Evolutionary conservation across 495 filamentous ascomycete genomes (phyloP), one percentile per base, ranked within the genome.

Genomic region (Penicillium crystallinum): DNA sequence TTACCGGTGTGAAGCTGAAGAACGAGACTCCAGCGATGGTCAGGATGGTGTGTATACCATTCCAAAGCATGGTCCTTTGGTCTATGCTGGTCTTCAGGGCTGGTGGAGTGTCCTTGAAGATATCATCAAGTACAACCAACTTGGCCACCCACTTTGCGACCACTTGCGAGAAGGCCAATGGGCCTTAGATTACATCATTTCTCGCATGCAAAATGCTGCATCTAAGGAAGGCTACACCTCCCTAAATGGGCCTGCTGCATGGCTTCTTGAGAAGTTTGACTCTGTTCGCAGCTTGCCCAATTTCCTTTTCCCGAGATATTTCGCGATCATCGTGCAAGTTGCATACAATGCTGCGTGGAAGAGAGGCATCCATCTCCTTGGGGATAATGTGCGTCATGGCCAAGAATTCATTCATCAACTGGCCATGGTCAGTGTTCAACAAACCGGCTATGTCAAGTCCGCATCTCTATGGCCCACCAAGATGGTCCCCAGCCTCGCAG

Each of bases 41-140:
- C 78, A 82, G 52, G 89, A 97, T 72, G 95, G 95, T 1, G 84
- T 84, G 0, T 99, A 97, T 67, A 79, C 75, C 41, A 89, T 99
- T 55, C 93, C 95, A 9, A 82, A 84, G 0, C 73, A 88, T 59
- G 95, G 91, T 4, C 77, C 87, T 41, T 76, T 96, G 36, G 89
- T 97, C 15, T 99, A 99, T 68, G 91, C 95, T 50, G 95, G 95
- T 39, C 79, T 99, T 23, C 95, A 99, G 66, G 95, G 95, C 12
- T 99, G 93, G 93, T 97, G 91, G 93, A 97, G 90, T 65, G 75
- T 95, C 6, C 76, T 99, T 35, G 86, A 88, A 57, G 77, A 87
- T 52, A 83, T 97, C 55, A 89, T 97, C 69, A 79, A 76, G 34
- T 83, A 93, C 52, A 99, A 99, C 62, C 78, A 99, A 65, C 80